Conservation (phyloP, 352 stramenopile genomes). For the Peronospora tabacina region DNA sequence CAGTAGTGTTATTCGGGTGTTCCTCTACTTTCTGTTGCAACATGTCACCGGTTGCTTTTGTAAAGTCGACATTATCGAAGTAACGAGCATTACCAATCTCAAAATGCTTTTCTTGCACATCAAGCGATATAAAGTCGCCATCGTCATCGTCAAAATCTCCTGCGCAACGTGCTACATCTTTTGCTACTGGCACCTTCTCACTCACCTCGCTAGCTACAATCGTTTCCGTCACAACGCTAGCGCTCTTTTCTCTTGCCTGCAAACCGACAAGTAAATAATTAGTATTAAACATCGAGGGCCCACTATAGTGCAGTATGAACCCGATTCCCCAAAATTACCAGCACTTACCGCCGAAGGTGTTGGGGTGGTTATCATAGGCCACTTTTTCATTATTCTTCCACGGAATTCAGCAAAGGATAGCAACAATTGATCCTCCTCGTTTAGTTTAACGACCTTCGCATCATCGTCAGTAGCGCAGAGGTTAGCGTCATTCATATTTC, state of each 20-base stretch:
- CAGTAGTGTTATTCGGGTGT: conserved; percentile 25
- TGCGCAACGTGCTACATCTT: not conserved
- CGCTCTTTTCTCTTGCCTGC: conserved; percentile 9
- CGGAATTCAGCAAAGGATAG: conserved; percentile 36
- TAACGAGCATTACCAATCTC: conserved; percentile 26
- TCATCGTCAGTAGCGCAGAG: conserved; percentile 4
- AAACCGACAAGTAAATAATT: not conserved
- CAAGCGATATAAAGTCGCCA: conserved; percentile 22
- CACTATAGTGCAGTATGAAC: not conserved
- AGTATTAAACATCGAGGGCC: not conserved
- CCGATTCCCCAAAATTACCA: not conserved
- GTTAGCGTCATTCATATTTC: not conserved
- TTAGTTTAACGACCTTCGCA: conserved; percentile 14
- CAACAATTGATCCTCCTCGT: conserved; percentile 28
- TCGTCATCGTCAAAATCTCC: not conserved
- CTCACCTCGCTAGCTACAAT: conserved; percentile 1
- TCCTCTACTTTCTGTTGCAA: conserved; percentile 31
- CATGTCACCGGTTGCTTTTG: conserved; percentile 10
- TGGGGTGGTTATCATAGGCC: conserved; percentile 34
- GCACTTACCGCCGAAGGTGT: conserved; percentile 19
- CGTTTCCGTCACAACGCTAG: not conserved
- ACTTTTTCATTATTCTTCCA: conserved; percentile 30
- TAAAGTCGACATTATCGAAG: conserved; percentile 21
- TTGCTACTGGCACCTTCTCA: not conserved
- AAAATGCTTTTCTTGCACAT: conserved; percentile 8